Percentiles rank a stretch among this genome's conserved stretches.
phyloP scores from a whole-genome alignment of 495 filamentous ascomycete species.

The Neurospora hispaniola region DNA sequence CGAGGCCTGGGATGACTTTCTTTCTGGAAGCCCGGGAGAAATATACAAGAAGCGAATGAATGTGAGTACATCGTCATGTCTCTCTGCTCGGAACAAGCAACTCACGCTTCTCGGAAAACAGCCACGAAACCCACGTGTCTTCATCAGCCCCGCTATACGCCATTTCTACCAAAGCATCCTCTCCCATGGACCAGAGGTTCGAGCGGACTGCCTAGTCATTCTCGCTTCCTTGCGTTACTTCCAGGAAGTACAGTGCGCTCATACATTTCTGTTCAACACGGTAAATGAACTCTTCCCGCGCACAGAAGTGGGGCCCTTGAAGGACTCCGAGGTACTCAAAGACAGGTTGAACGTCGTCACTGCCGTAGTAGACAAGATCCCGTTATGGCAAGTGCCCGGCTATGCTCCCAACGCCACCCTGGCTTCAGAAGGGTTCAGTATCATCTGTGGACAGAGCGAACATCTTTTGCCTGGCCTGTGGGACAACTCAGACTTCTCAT shows the following conservation, averaged over 20 bases:
- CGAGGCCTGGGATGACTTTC: not conserved
- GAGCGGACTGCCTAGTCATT: not conserved
- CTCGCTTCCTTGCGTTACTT: not conserved
- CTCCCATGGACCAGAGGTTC: not conserved
- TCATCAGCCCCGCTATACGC: not conserved
- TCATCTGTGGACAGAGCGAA: slow-evolving; percentile 22
- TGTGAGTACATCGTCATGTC: not conserved
- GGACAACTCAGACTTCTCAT: not conserved
- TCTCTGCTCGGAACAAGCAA: not conserved
- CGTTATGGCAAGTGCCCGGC: not conserved
- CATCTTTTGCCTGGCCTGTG: slow-evolving; percentile 27
- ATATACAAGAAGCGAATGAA: not conserved
- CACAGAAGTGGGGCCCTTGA: not conserved
- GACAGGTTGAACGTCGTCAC: slow-evolving; percentile 19
- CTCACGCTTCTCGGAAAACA: not conserved
- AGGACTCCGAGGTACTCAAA: not conserved
- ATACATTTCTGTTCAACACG: not conserved
- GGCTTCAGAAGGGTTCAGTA: slow-evolving; percentile 30
- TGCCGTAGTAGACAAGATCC: slow-evolving; percentile 29
- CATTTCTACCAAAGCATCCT: not conserved
- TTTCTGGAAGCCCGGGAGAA: not conserved
- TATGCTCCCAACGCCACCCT: slow-evolving; percentile 6
- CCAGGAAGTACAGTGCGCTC: not conserved
- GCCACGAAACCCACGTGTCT: not conserved
- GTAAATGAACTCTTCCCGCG: not conserved